Evolutionary conservation across 768 basidiomycete species (phyloP), one percentile per base, ranked within the genome.

Genomic region (Hygrocybe punicea): DNA sequence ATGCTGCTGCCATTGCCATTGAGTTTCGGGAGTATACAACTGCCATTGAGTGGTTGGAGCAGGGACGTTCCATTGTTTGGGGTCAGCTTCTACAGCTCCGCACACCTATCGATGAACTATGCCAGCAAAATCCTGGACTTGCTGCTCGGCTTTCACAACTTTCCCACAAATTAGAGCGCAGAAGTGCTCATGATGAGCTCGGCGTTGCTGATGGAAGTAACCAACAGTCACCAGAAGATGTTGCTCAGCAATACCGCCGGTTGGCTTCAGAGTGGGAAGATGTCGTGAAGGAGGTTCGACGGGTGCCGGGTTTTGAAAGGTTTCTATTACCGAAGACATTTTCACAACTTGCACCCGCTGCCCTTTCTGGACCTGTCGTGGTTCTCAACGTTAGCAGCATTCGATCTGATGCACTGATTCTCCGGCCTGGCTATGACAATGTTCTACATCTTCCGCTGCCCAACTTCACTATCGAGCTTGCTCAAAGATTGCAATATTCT

Each of bases 1-100:
- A 53, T 4, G 66, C 62, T 10, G 62, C 62, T 1, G 36, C 64
- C 2, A 46, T 29, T 7, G 62, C 60, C 2, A 60, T 65, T 46
- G 25, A 40, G 11, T 7, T 33, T n/a, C 56, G 55, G 11, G 19
- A 44, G 13, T 42, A 17, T 17, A 36, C 53, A 1, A 54, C 48
- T 36, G 64, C 66, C 9, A 23, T 67, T 4, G 66, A 67, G 35
- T 65, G 62, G 62, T 55, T 67, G 21, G 66, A 65, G 55, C 64
- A 65, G 34, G 65, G 64, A 14, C 58, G 65, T 2, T 57, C 60
- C 24, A 58, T 67, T 23, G 51, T 67, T 34, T 67, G 65, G 65
- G 47, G 50, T 13, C 63, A 67, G 35, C 25, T 60, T 8, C 40
- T 59, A n/a, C 11, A 57, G 4, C 59, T 67, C 4, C 64, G 62